Base-by-base conservation (phyloP, 78 protist genomes). In the Planoprotostelium fungivorum region DNA sequence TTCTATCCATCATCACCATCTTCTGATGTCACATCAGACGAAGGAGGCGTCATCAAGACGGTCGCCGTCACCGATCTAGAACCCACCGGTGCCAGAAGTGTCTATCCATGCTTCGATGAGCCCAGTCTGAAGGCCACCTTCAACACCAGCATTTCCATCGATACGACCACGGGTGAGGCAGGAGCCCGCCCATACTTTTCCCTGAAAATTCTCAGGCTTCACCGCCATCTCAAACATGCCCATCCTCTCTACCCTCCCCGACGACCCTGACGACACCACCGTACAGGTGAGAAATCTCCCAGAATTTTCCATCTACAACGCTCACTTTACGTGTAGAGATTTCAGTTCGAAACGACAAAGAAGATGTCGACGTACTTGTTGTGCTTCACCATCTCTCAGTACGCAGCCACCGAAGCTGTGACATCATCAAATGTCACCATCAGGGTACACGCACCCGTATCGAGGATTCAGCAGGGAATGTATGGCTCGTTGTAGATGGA, bases 341-440 rank as follows among this genome's bases (percentile, higher is more conserved):
- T 51, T 51, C 73, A 89, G 73, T 92, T 89, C 35, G 86, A 38
- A 9, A 88, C 94, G 35, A 90, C 97, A 0, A 97, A 97, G 9
- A 29, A 31, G 83, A 97, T 97, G 97, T 94, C 98, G 16, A 96
- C 98, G 38, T 98, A 98, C 84, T 93, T 98, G 1, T 83, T 98
- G 34, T 97, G 98, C 37, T 85, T 96, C 31, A 86, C 85, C 0
- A 63, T 96, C 35, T 96, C 97, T 29, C 96, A 96, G 88, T 94
- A 89, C 38, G 97, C 96, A 1, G 25, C 25, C 73, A 51, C 16
- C 5, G 16, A 16, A 25, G 73, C 16, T 25, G 73, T 25, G 73
- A 16, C 31, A 25, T 16, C 73, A 25, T 16, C 5, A 5, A 16
- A 16, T 5, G 73, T 51, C 73, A 51, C 5, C 31, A 89, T 86